A percentile compares a stretch with the other conserved stretches of the same genome.
Conservation (phyloP, 2,329 filamentous ascomycete species). For the Cordyceps cateniannulata region DNA sequence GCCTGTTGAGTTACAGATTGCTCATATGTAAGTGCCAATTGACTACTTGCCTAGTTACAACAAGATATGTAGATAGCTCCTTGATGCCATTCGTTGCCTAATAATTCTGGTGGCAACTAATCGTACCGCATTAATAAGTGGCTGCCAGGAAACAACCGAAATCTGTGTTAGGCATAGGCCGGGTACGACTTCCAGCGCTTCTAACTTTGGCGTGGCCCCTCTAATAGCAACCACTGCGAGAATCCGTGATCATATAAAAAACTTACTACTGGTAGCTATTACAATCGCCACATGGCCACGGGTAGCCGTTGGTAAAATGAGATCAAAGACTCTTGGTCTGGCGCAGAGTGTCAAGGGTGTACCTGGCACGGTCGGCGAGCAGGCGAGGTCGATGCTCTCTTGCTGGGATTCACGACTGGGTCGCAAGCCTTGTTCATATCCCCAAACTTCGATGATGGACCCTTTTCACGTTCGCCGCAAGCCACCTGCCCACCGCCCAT, state of each 20-base stretch:
- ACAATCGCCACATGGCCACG: not conserved
- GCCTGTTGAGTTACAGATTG: no score
- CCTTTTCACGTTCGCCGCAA: not conserved
- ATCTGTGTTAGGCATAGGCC: not conserved
- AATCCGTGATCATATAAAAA: not conserved
- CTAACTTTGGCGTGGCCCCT: not conserved
- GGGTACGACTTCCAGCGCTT: slow-evolving; percentile 5
- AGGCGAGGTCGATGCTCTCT: not conserved
- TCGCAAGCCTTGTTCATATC: not conserved
- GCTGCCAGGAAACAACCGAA: not conserved
- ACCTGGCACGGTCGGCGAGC: not conserved
- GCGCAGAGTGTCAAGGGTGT: no score
- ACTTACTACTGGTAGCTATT: not conserved
- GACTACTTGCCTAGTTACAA: no score
- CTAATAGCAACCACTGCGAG: not conserved
- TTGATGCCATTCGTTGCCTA: not conserved
- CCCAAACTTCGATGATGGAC: no score
- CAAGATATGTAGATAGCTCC: no score
- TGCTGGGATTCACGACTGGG: not conserved
- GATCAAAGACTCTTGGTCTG: not conserved
- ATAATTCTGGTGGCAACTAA: not conserved
- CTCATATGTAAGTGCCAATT: not conserved
- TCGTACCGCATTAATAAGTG: not conserved
- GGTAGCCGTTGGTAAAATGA: not conserved
- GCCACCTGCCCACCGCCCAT: slow-evolving; percentile 7